phyloP scores from a whole-genome alignment of 768 basidiomycete genomes.

The Suillus fuscotomentosus region DNA sequence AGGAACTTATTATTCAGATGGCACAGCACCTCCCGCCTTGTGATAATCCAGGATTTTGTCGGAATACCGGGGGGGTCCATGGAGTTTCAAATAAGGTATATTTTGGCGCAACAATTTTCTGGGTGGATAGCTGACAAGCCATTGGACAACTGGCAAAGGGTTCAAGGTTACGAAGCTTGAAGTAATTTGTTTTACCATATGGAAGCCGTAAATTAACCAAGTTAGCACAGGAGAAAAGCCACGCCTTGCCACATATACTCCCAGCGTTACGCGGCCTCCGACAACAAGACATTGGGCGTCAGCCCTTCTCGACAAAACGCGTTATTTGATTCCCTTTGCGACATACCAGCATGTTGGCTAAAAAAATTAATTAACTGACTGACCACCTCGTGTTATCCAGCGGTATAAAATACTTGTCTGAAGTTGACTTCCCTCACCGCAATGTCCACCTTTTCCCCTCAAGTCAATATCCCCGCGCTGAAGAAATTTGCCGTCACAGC shows the following conservation, averaged over 20 bases:
- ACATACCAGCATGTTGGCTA: not conserved
- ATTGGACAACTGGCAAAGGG: not conserved
- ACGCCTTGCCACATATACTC: not conserved
- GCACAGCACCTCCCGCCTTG: not conserved
- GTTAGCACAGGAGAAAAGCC: conserved; percentile 6
- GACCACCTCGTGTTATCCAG: conserved; percentile 10
- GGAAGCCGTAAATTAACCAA: conserved; percentile 3
- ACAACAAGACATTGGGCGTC: not conserved
- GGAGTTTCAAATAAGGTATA: not conserved
- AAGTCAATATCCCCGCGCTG: conserved; percentile 26
- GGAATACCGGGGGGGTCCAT: not conserved
- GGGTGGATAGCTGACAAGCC: not conserved
- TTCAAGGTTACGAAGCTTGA: not conserved
- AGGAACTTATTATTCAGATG: not conserved
- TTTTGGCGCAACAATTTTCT: not conserved
- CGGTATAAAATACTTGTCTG: not conserved
- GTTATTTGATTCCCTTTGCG: conserved; percentile 4
- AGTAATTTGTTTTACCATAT: not conserved
- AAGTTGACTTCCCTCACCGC: not conserved
- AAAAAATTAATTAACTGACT: conserved; percentile 2
- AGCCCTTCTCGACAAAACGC: conserved; percentile 1
- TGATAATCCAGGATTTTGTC: not conserved
- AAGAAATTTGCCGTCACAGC: conserved; percentile 25
- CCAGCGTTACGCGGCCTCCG: conserved; percentile 4
- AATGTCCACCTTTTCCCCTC: conserved; percentile 22